Evolutionary conservation across 768 basidiomycete species (phyloP).

Genomic region (Leccinum fibrillosum): DNA sequence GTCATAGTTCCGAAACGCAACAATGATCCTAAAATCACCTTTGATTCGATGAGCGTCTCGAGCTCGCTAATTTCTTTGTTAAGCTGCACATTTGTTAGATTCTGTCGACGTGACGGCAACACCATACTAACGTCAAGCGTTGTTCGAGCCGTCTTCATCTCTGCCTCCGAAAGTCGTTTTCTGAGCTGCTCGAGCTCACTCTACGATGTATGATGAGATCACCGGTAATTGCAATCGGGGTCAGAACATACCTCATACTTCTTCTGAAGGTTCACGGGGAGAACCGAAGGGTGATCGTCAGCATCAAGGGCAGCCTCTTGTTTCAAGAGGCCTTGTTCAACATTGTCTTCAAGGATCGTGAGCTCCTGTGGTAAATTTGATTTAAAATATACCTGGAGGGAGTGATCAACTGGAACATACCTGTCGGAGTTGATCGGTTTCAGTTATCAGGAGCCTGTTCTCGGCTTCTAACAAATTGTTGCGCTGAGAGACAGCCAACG

Average conservation of each 20-base stretch:
- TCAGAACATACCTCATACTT: constrained; percentile 49
- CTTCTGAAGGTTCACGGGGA: constrained; percentile 36
- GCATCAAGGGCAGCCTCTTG: constrained; percentile 44
- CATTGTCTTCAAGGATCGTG: constrained; percentile 69
- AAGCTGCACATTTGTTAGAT: constrained; percentile 45
- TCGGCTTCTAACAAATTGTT: constrained; percentile 75
- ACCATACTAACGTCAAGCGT: constrained; percentile 58
- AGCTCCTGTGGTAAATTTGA: constrained; percentile 52
- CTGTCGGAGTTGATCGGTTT: constrained; percentile 65
- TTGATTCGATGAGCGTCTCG: constrained; percentile 90
- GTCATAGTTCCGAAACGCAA: background rate
- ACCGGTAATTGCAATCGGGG: background rate
- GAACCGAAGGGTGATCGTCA: constrained; percentile 14
- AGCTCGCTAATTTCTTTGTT: constrained; percentile 92
- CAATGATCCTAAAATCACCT: constrained; percentile 45
- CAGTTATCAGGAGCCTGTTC: constrained; percentile 61
- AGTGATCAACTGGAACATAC: constrained; percentile 33
- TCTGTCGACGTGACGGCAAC: background rate
- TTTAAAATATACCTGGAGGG: background rate
- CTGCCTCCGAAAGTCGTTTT: constrained; percentile 64
- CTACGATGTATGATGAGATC: constrained; percentile 32
- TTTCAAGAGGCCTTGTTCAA: constrained; percentile 55
- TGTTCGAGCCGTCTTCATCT: constrained; percentile 71
- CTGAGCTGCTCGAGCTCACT: constrained; percentile 65
- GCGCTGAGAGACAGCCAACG: constrained; percentile 53